phyloP scores from a whole-genome alignment of 2,329 filamentous ascomycete species.

The Elsinoe batatas region DNA sequence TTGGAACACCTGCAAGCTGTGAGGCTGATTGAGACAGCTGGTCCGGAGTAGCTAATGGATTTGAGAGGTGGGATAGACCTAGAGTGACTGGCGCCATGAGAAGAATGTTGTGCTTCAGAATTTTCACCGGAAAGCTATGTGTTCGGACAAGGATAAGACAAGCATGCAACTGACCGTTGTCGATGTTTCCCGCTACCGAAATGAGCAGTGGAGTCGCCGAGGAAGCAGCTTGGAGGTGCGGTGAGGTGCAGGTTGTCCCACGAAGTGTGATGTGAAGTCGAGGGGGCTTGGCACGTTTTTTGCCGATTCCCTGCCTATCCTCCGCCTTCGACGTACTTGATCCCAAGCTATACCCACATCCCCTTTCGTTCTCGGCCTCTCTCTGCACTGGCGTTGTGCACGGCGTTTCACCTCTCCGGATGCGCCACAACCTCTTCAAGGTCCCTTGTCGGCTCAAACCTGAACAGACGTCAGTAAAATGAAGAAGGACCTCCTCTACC shows the following conservation, averaged over 20 bases:
- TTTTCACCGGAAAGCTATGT: no score
- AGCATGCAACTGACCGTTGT: neutral
- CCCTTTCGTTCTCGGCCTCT: neutral
- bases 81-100: slow-evolving; percentile 21
- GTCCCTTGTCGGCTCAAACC: slow-evolving; percentile 5
- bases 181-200: neutral
- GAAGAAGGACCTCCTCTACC: slow-evolving; percentile 3
- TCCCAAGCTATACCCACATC: slow-evolving; percentile 1
- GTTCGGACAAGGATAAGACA: no score
- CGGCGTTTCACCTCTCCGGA: slow-evolving; percentile 1
- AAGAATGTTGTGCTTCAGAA: neutral
- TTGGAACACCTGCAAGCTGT: slow-evolving; percentile 49
- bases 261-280: neutral
- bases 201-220: neutral
- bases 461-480: slow-evolving; percentile 10
- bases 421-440: slow-evolving; percentile 1
- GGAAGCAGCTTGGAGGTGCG: neutral
- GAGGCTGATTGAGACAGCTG: slow-evolving; percentile 54
- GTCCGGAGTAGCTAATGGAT: slow-evolving; percentile 61
- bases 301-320: slow-evolving; percentile 15
- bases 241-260: neutral
- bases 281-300: slow-evolving; percentile 10
- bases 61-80: slow-evolving; percentile 45
- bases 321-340: slow-evolving; percentile 10
- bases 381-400: slow-evolving; percentile 3